A percentile compares a stretch with the other conserved stretches of the same genome.
Evolutionary conservation across 768 basidiomycete genomes (phyloP).

Genomic region (Amyloporia xantha): DNA sequence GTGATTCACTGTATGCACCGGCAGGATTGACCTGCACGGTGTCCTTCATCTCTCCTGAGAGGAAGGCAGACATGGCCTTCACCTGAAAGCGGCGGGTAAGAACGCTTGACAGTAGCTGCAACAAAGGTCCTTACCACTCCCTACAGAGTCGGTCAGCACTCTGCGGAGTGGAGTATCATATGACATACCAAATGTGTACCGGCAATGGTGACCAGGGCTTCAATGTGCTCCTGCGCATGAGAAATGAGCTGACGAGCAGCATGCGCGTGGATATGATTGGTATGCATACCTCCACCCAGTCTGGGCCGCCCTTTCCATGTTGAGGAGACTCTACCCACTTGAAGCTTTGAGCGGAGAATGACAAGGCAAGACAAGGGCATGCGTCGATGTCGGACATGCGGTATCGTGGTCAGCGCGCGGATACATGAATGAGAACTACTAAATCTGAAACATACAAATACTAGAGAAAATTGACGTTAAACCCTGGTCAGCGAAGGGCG

Average conservation of each 20-base stretch:
- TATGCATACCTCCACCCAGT: constrained; percentile 89
- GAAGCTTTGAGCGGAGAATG: constrained; percentile 40
- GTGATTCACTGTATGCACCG: constrained; percentile 58
- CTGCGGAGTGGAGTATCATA: background rate
- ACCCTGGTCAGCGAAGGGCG: background rate
- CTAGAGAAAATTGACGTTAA: constrained; percentile 29
- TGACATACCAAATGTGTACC: constrained; percentile 75
- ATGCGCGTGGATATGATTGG: too few relatives aligned
- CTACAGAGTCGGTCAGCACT: constrained; percentile 28
- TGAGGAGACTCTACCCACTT: constrained; percentile 94
- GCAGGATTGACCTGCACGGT: constrained; percentile 82
- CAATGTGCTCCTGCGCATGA: constrained; percentile 63
- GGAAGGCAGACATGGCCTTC: constrained; percentile 92
- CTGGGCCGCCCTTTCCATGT: constrained; percentile 73
- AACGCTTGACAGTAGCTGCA: background rate
- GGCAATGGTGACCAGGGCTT: constrained; percentile 76
- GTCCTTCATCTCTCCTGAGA: constrained; percentile 95
- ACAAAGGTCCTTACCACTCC: constrained; percentile 55
- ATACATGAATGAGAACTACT: too few relatives aligned
- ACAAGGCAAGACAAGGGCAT: constrained; percentile 1
- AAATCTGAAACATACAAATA: constrained; percentile 78
- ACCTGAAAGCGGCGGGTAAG: constrained; percentile 35
- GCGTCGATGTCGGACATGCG: background rate
- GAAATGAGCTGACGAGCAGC: background rate
- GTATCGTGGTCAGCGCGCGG: background rate